Evolutionary conservation across 345 rosid species (phyloP).

Genomic region (Brassica incana): DNA sequence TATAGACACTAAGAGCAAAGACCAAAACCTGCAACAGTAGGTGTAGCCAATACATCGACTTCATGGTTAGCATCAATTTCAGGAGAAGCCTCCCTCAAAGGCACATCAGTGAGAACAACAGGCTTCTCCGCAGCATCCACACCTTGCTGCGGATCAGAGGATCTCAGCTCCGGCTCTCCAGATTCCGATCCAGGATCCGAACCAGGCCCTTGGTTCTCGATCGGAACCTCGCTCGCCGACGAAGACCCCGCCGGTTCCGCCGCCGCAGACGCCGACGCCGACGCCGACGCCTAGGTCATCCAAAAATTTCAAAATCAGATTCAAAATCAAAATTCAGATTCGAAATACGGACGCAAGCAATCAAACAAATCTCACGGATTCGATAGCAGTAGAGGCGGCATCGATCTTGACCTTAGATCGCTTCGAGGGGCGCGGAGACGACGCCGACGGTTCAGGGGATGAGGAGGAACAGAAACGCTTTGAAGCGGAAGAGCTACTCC

Average conservation of each 20-base stretch:
- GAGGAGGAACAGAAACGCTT: neutral
- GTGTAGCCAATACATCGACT: neutral
- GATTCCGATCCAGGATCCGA: constrained; percentile 1
- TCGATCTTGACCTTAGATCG: constrained; percentile 1
- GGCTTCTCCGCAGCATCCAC: neutral
- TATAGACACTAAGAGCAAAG: constrained; percentile 5
- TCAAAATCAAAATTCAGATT: neutral
- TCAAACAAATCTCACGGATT: neutral
- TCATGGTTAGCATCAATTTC: neutral
- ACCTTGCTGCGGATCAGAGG: constrained; percentile 1
- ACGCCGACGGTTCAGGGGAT: neutral
- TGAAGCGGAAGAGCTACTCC: neutral
- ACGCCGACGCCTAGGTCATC: neutral
- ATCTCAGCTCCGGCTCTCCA: neutral
- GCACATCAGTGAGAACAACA: neutral
- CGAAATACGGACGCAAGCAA: neutral
- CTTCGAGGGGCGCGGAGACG: neutral
- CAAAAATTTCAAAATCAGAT: neutral
- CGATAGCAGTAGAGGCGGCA: neutral
- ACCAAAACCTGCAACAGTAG: constrained; percentile 9
- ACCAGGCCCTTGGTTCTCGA: neutral
- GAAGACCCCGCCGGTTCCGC: constrained; percentile 3
- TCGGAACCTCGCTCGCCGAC: neutral
- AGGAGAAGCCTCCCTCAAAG: neutral
- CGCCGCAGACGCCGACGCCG: neutral